Evolutionary conservation across 345 rosid species (phyloP), one percentile per base, ranked within the genome.

Genomic region (Pugionium dolabratum): DNA sequence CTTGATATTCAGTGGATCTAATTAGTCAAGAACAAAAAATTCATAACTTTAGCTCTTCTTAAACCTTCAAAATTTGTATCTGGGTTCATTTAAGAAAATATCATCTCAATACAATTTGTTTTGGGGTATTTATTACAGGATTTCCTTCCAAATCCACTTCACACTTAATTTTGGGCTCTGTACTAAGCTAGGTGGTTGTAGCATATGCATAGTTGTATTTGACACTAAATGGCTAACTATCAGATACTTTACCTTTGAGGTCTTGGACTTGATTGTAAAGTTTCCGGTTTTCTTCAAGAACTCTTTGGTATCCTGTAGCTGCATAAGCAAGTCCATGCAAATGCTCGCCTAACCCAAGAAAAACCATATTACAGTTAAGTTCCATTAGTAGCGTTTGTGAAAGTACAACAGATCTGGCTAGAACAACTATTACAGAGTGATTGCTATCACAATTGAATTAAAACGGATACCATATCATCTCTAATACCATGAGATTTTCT

Each of bases 251-350:
- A 93, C 97, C 99, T 81, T 90, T 94, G 57, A 94, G 83, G 82
- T 94, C 97, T 73, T 94, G 99, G 70, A 94, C 89, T 75, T 88
- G 92, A 80, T 90, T 94, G 79, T 90, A 94, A 68, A 94, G 81
- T 83, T 85, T 90, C 29, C 97, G 85, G 74, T 94, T 90, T 79
- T 94, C 99, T 64, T 88, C 92, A 26, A 90, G 86, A 80, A 94
- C 92, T 76, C 79, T 84, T 75, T 82, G 89, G 80, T 88, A 90
- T 75, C 96, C 86, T 18, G 87, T 72, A 70, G 99, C 87, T 71
- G 92, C 96, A 72, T 64, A 59, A 52, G 96, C 79, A 71, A 94
- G 79, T 43, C 86, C 69, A 49, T 76, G 81, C 79, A 90, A 67
- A 62, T 85, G 91, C 56, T 79, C 79, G 26, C 95, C 99, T 94